Base-by-base conservation (phyloP, 2,329 filamentous ascomycete species). In the Phyllosticta paracitricarpa region DNA sequence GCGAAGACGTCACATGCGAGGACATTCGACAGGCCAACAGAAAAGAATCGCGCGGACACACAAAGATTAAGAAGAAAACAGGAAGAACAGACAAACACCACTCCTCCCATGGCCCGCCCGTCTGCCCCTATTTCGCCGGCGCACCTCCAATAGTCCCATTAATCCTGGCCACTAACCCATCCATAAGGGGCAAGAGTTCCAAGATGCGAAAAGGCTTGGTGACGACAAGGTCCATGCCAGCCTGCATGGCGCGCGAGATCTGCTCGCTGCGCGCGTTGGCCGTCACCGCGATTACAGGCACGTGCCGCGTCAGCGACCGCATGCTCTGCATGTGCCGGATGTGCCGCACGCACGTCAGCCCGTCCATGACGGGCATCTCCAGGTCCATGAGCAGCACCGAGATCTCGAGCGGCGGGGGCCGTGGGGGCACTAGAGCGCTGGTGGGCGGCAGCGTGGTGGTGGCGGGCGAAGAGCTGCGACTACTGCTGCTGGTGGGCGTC, bases 301-400 rank as follows among this genome's bases (percentile, higher is more conserved):
- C 67, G 63, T 73, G 71, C 0, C 63, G 64, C 10, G 19, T 64
- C 7, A 73, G 33, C 5, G 63, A 59, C 0, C 68, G 67, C 1
- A 66, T 59, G 2, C 22, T 28, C 59, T 74, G 63, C 69, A 73
- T 70, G 10, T 69, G 66, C 2, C 73, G 66, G 25, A 75, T 73
- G n/a, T 66, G 65, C 7, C 63, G 64, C 10, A 69, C 67, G 52
- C 71, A 74, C 3, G 68, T 68, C 7, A 75, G 62, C 1, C 73
- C 73, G 58, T 74, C 69, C 73, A 75, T 75, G 35, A 72, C 67
- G 2, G 73, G 73, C 73, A 75, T 75, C 48, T 75, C 73, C 17
- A 70, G 66, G 56, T 75, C 73, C 67, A 73, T 71, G 5, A 74
- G 68, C 24, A 74, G 66, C 14, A 74, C 62, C 0, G 68, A 67